Conservation (phyloP, 1,284 basidiomycete genomes). For the Coriolopsis trogii region DNA sequence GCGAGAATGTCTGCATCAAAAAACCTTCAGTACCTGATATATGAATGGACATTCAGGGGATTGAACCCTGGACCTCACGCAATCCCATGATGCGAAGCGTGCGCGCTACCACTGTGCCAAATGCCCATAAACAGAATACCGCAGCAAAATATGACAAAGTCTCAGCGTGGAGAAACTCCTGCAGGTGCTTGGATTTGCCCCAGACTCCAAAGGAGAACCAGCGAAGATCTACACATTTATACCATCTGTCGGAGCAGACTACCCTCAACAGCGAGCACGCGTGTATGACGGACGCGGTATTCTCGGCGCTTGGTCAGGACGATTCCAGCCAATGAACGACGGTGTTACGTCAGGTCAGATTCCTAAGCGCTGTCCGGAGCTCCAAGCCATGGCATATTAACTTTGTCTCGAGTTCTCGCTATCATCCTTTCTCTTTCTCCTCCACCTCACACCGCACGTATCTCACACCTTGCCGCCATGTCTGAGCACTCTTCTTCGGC, state of each 20-base stretch:
- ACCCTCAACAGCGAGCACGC: not conserved
- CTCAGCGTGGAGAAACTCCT: too few relatives aligned
- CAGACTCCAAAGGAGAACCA: too few relatives aligned
- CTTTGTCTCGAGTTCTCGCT: not conserved
- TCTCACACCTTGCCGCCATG: constrained; percentile 3
- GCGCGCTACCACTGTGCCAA: constrained; percentile 37
- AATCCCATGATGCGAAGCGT: constrained; percentile 41
- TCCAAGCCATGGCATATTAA: constrained; percentile 12
- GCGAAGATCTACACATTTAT: too few relatives aligned
- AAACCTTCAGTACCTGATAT: not conserved
- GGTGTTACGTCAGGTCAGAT: constrained; percentile 21
- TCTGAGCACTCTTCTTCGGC: constrained; percentile 22
- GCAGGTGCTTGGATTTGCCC: too few relatives aligned
- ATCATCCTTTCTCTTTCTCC: constrained; percentile 1
- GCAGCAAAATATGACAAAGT: not conserved
- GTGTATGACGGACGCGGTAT: not conserved
- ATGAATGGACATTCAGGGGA: constrained; percentile 33
- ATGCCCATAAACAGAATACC: constrained; percentile 2
- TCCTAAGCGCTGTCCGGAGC: constrained; percentile 7
- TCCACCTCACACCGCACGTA: not conserved
- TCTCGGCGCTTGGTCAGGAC: not conserved
- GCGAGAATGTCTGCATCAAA: not conserved
- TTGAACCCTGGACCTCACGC: constrained; percentile 39
- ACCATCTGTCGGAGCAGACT: not conserved
- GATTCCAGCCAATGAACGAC: constrained; percentile 11